Conservation (phyloP, 768 basidiomycete genomes). For the Boletus patriciae region DNA sequence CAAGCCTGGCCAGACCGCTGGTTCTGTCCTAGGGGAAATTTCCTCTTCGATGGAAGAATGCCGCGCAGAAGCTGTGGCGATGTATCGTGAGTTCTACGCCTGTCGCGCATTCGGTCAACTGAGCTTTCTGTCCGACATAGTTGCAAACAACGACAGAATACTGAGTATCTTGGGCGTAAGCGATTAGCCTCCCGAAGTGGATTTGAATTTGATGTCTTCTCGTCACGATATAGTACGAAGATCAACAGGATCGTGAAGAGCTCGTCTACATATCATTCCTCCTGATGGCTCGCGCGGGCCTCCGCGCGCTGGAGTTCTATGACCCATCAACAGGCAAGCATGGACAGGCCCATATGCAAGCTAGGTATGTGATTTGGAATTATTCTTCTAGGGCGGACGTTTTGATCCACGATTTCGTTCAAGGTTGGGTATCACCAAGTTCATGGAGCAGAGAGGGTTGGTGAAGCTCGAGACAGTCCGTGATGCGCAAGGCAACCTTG, state of each 20-base stretch:
- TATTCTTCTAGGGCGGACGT: background rate
- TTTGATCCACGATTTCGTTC: background rate
- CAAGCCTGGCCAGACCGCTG: constrained; percentile 81
- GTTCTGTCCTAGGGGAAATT: constrained; percentile 80
- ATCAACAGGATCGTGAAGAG: constrained; percentile 68
- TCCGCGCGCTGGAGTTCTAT: constrained; percentile 79
- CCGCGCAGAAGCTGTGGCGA: constrained; percentile 83
- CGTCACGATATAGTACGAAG: constrained; percentile 52
- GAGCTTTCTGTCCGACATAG: constrained; percentile 35
- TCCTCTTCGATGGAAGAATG: constrained; percentile 93
- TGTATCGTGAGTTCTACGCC: constrained; percentile 58
- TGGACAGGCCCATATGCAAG: constrained; percentile 90
- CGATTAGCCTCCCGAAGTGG: background rate
- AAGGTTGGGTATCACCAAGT: constrained; percentile 81
- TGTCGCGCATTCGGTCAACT: background rate
- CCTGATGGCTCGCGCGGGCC: constrained; percentile 81
- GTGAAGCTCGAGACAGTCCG: constrained; percentile 70
- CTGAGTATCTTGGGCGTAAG: constrained; percentile 77
- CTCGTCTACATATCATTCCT: constrained; percentile 81
- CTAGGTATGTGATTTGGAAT: constrained; percentile 50
- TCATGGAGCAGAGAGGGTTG: constrained; percentile 69
- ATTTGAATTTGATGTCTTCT: background rate
- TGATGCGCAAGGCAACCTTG: constrained; percentile 53
- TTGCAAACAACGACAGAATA: constrained; percentile 73
- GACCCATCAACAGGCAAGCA: constrained; percentile 81